Conservation (phyloP, 495 filamentous ascomycete species). For the Podospora conica region DNA sequence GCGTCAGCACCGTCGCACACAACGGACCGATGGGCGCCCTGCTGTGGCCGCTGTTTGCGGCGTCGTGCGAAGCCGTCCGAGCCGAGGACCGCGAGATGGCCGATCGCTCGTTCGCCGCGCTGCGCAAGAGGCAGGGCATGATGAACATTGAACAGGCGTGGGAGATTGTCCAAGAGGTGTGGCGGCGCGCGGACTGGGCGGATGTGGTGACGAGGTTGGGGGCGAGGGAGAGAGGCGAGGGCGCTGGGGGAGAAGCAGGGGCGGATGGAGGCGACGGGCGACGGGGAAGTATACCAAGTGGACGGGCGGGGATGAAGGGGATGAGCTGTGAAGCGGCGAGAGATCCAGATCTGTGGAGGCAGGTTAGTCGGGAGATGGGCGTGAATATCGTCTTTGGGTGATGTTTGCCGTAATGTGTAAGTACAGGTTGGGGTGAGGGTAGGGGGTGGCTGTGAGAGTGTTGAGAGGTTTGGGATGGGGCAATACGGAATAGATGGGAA, state of each 20-base stretch:
- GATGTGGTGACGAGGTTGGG: slow-evolving; percentile 4
- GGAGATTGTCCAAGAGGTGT: slow-evolving; percentile 53
- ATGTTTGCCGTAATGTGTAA: slow-evolving; percentile 13
- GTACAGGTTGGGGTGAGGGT: background rate
- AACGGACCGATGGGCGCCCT: slow-evolving; percentile 54
- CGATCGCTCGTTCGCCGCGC: slow-evolving; percentile 40
- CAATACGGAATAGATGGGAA: background rate
- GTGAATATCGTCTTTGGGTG: slow-evolving; percentile 52
- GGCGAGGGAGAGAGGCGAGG: background rate
- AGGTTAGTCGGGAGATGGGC: slow-evolving; percentile 45
- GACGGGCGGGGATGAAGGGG: background rate
- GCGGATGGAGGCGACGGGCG: background rate
- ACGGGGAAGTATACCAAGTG: background rate
- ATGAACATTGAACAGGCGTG: slow-evolving; percentile 53
- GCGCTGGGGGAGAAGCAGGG: background rate
- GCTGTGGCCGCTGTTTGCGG: slow-evolving; percentile 57
- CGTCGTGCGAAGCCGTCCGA: slow-evolving; percentile 48
- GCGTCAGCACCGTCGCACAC: slow-evolving; percentile 44
- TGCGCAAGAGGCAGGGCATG: slow-evolving; percentile 53
- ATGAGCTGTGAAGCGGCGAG: background rate
- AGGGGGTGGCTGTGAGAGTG: background rate
- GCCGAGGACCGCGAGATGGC: slow-evolving; percentile 40
- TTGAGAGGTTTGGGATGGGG: background rate
- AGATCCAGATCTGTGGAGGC: slow-evolving; percentile 38
- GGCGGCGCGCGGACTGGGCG: slow-evolving; percentile 42